Conservation (phyloP, 208 protist species). For the Trypanosoma lewisi region DNA sequence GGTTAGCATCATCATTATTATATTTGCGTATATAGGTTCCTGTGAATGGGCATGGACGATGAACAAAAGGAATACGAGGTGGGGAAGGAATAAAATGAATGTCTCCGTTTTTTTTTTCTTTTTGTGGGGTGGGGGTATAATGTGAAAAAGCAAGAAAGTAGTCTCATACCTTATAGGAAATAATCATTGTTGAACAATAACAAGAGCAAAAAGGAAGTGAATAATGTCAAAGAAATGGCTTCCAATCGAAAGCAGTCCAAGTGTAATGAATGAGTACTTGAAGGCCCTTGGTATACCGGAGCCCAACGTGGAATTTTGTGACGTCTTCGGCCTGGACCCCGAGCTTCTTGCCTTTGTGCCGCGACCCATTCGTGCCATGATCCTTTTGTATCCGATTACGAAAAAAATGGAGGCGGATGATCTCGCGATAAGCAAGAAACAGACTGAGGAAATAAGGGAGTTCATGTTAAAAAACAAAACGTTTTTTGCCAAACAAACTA, state of each 20-base stretch:
- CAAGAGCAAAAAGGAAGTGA: not conserved
- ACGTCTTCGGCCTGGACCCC: slow-evolving; percentile 91
- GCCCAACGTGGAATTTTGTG: slow-evolving; percentile 68
- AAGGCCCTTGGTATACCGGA: slow-evolving; percentile 46
- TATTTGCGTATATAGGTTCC: no score
- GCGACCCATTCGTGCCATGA: slow-evolving; percentile 77
- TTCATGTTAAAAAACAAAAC: slow-evolving; percentile 49
- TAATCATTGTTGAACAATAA: no score
- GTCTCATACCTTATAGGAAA: no score
- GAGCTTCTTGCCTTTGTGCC: slow-evolving; percentile 92
- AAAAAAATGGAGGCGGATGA: slow-evolving; percentile 30
- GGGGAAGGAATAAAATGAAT: no score
- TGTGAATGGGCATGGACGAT: no score
- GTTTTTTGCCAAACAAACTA: slow-evolving; percentile 92
- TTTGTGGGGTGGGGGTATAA: no score
- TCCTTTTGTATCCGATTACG: slow-evolving; percentile 92
- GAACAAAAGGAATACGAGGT: no score
- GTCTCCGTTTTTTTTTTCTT: no score
- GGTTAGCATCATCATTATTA: no score
- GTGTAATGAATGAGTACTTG: slow-evolving; percentile 89
- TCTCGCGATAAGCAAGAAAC: slow-evolving; percentile 12
- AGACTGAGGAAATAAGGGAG: slow-evolving; percentile 36
- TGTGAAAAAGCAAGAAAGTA: no score
- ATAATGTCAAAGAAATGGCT: slow-evolving; percentile 58
- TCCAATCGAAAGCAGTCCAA: slow-evolving; percentile 94